Evolutionary conservation across 2,329 filamentous ascomycete species (phyloP).

Genomic region (Xylaria digitata): DNA sequence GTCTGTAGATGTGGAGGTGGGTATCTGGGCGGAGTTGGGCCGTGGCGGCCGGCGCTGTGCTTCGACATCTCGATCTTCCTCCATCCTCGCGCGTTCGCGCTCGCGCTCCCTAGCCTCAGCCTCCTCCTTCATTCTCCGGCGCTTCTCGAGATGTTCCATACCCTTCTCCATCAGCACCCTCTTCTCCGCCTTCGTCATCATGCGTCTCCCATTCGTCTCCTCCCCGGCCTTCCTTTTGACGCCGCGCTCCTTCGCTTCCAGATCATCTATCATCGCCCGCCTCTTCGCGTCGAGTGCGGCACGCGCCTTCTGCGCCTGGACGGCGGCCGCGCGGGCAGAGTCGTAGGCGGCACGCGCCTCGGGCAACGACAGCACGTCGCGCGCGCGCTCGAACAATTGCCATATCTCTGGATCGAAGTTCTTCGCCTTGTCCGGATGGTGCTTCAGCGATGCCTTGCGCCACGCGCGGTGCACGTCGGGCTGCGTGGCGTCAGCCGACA

Average conservation of each 20-base stretch:
- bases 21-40: neutral
- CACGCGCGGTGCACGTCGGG: conserved; percentile 86
- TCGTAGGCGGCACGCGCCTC: conserved; percentile 82
- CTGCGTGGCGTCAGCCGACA: conserved; percentile 72
- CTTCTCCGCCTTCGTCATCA: conserved; percentile 38
- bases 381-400: conserved; percentile 85
- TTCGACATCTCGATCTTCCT: neutral
- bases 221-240: conserved; percentile 66
- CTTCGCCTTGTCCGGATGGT: conserved; percentile 91
- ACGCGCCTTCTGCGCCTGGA: conserved; percentile 76
- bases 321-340: conserved; percentile 75
- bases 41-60: neutral
- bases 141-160: conserved; percentile 54
- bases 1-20: conserved; percentile 15
- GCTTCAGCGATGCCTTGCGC: conserved; percentile 80
- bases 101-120: conserved; percentile 55
- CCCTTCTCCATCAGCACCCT: conserved; percentile 52
- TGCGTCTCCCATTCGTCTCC: conserved; percentile 11
- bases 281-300: conserved; percentile 79
- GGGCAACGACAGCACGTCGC: conserved; percentile 81
- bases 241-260: conserved; percentile 81
- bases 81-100: conserved; percentile 49
- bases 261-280: conserved; percentile 83
- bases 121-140: conserved; percentile 56
- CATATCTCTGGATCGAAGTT: conserved; percentile 83